phyloP scores from a whole-genome alignment of 495 filamentous ascomycete species.

The Xylaria longipes region DNA sequence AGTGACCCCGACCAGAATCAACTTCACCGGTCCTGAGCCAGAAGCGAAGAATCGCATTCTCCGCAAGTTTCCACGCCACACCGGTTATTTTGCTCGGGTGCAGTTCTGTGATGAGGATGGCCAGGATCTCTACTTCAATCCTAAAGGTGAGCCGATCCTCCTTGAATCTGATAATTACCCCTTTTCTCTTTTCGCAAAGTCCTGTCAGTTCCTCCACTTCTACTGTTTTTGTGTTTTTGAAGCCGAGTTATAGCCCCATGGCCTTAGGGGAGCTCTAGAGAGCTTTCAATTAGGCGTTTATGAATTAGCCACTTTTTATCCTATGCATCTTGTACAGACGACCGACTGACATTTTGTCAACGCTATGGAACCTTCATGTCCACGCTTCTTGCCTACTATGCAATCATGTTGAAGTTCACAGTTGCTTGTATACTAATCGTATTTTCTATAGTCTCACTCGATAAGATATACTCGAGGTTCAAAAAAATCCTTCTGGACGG shows the following conservation, averaged over 20 bases:
- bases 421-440: neutral
- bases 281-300: neutral
- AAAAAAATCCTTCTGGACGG: slow-evolving; percentile 59
- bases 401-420: neutral
- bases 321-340: neutral
- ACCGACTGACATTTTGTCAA: neutral
- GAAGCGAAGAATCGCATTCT: slow-evolving; percentile 78
- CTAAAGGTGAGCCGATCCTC: slow-evolving; percentile 30
- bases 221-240: neutral
- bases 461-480: slow-evolving; percentile 65
- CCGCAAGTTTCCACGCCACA: slow-evolving; percentile 67
- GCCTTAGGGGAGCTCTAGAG: neutral
- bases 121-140: slow-evolving; percentile 63
- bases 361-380: neutral
- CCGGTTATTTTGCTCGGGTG: slow-evolving; percentile 72
- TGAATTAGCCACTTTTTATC: neutral
- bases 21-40: slow-evolving; percentile 71
- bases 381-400: neutral
- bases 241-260: neutral
- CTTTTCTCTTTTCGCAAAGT: neutral
- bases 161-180: neutral
- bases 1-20: slow-evolving; percentile 73
- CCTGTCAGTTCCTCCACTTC: neutral
- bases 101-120: slow-evolving; percentile 77
- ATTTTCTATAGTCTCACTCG: slow-evolving; percentile 49